Percentiles rank a stretch among this genome's conserved stretches.
phyloP scores from a whole-genome alignment of 2,329 filamentous ascomycete species.

The Botrytis hyacinthi region DNA sequence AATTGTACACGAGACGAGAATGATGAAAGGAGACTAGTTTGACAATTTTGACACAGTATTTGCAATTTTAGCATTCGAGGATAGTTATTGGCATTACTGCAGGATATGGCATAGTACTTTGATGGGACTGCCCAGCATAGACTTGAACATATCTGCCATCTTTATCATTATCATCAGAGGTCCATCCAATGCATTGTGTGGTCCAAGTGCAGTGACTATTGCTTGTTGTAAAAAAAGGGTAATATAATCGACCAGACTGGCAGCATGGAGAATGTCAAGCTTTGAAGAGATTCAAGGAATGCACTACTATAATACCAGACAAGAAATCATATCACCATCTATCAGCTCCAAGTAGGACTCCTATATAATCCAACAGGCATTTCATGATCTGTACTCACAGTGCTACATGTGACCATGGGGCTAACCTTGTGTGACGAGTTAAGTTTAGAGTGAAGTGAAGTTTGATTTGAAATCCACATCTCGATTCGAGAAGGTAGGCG shows the following conservation, averaged over 20 bases:
- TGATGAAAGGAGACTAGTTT: background rate
- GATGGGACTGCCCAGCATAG: slow-evolving; percentile 1
- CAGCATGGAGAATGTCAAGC: background rate
- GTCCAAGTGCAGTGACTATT: background rate
- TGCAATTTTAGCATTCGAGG: slow-evolving; percentile 10
- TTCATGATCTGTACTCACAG: background rate
- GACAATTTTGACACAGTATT: slow-evolving; percentile 8
- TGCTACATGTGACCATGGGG: background rate
- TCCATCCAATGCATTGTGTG: background rate
- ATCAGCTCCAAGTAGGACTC: background rate
- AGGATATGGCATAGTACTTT: slow-evolving; percentile 4
- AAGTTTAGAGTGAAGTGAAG: slow-evolving; percentile 1
- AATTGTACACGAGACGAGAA: background rate
- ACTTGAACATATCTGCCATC: slow-evolving; percentile 4
- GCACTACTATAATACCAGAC: background rate
- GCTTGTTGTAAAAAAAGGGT: background rate
- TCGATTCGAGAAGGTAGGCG: background rate
- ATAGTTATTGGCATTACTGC: slow-evolving; percentile 1
- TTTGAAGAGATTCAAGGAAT: background rate
- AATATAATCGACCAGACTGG: background rate
- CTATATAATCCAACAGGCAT: background rate
- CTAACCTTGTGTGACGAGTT: background rate
- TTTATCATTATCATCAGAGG: background rate
- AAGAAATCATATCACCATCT: background rate
- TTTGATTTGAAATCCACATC: slow-evolving; percentile 4